phyloP scores from a whole-genome alignment of 345 rosid species.

The Eucalyptus tenuipes region DNA sequence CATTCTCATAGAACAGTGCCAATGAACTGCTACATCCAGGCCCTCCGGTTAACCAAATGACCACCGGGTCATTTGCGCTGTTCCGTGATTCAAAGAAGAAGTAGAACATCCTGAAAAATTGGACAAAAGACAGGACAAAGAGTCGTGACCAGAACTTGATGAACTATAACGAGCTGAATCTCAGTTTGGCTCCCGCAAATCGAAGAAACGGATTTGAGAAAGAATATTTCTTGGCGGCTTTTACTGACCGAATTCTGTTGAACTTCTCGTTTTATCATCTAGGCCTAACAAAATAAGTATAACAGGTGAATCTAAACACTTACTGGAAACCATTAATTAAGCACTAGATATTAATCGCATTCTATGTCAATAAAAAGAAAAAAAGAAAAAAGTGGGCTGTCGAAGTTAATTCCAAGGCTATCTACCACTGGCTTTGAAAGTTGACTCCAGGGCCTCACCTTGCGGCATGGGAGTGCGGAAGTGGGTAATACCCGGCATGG shows the following conservation, averaged over 20 bases:
- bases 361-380: neutral
- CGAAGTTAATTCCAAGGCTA: neutral
- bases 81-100: conserved; percentile 64
- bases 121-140: neutral
- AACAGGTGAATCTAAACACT: neutral
- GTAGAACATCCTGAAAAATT: conserved; percentile 1
- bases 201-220: neutral
- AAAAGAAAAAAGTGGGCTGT: neutral
- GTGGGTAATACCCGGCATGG: conserved; percentile 69
- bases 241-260: neutral
- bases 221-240: neutral
- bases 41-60: conserved; percentile 86
- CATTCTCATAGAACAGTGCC: conserved; percentile 82
- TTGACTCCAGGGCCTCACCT: conserved; percentile 23
- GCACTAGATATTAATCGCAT: neutral
- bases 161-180: neutral
- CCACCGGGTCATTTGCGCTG: conserved; percentile 53
- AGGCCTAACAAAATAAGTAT: neutral
- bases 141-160: neutral
- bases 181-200: neutral
- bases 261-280: neutral
- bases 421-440: neutral
- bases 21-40: conserved; percentile 89
- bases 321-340: neutral
- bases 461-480: conserved; percentile 55